phyloP scores from a whole-genome alignment of 1,284 basidiomycete genomes.

The Austroboletus rostrupii region DNA sequence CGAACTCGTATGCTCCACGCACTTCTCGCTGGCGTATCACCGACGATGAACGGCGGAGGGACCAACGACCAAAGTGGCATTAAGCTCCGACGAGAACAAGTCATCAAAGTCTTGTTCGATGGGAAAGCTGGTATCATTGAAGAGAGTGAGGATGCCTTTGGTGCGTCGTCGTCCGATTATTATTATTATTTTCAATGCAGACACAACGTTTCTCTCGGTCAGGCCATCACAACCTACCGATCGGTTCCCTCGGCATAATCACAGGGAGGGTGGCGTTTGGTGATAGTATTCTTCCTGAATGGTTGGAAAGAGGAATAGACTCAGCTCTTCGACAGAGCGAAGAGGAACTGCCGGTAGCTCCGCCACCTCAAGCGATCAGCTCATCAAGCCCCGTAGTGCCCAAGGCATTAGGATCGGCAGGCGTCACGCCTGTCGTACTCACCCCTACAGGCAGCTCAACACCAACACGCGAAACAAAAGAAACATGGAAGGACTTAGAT shows the following conservation, averaged over 20 bases:
- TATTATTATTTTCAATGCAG: background rate
- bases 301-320: conserved; percentile 60
- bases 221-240: conserved; percentile 41
- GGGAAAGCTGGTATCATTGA: conserved; percentile 54
- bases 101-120: conserved; percentile 73
- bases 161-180: conserved; percentile 14
- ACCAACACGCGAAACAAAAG: conserved; percentile 40
- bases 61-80: conserved; percentile 57
- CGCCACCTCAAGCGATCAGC: conserved; percentile 37
- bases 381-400: conserved; percentile 28
- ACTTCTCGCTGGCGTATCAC: conserved; percentile 48
- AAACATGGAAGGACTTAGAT: conserved; percentile 59
- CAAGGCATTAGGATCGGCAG: conserved; percentile 17
- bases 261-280: conserved; percentile 47
- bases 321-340: conserved; percentile 51
- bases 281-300: conserved; percentile 50
- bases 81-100: conserved; percentile 76
- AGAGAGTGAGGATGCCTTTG: conserved; percentile 27
- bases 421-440: conserved; percentile 44
- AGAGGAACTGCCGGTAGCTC: conserved; percentile 45
- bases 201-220: conserved; percentile 2
- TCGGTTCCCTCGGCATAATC: conserved; percentile 58
- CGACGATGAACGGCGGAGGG: conserved; percentile 30
- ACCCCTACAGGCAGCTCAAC: conserved; percentile 47
- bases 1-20: conserved; percentile 77